Percentiles rank a stretch among this genome's conserved stretches.
Conservation (phyloP, 495 filamentous ascomycete species). For the Neurospora intermedia region DNA sequence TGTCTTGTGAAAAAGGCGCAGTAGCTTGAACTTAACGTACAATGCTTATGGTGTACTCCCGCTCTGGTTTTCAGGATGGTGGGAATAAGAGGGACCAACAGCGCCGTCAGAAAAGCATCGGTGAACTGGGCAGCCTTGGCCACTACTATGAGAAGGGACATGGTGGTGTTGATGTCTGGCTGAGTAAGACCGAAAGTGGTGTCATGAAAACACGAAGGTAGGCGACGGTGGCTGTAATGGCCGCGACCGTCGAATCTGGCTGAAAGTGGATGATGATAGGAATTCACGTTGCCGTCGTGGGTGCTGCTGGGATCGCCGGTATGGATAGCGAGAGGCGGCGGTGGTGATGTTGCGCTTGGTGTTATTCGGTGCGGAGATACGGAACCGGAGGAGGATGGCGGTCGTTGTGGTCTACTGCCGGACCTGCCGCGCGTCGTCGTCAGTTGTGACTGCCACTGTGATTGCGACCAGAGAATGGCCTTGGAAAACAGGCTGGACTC, state of each 20-base stretch:
- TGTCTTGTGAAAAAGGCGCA: too few species aligned
- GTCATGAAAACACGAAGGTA: neutral
- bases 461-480: neutral
- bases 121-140: neutral
- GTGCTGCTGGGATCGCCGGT: neutral
- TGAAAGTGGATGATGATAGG: neutral
- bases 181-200: neutral
- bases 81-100: slow-evolving; percentile 15
- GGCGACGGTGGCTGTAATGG: neutral
- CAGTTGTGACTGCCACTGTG: neutral
- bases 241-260: neutral
- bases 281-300: neutral
- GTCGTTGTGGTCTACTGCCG: neutral
- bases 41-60: slow-evolving; percentile 10
- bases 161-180: neutral
- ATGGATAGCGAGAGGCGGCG: neutral
- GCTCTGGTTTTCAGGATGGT: slow-evolving; percentile 11
- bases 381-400: neutral
- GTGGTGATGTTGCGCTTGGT: neutral
- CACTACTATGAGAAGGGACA: neutral
- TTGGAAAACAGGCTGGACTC: neutral
- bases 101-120: neutral
- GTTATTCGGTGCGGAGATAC: neutral
- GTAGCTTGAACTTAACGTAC: neutral
- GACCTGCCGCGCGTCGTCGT: neutral